phyloP scores from a whole-genome alignment of 371 early-diverging fungal genomes.

The Mortierella sp. region DNA sequence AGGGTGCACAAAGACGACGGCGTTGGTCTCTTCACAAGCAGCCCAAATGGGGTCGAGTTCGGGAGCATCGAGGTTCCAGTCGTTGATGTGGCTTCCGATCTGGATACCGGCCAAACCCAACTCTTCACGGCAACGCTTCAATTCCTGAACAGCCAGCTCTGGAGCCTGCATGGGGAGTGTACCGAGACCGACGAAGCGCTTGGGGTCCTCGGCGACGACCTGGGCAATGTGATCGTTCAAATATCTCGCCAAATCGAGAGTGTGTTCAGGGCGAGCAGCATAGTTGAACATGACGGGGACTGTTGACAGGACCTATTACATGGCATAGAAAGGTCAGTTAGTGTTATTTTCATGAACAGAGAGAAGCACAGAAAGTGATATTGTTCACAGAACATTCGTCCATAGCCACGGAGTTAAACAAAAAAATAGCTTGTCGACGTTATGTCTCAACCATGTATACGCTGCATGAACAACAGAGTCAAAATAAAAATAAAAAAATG shows the following conservation, averaged over 20 bases:
- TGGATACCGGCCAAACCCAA: conserved; percentile 78
- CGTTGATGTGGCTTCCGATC: conserved; percentile 81
- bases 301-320: conserved; percentile 71
- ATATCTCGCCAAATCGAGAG: conserved; percentile 68
- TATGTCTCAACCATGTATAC: conserved; percentile 5
- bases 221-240: conserved; percentile 83
- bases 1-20: conserved; percentile 79
- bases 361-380: conserved; percentile 5
- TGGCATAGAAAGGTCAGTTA: not conserved
- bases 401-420: no score
- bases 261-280: conserved; percentile 70
- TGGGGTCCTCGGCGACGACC: conserved; percentile 74
- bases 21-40: conserved; percentile 77
- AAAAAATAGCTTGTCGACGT: not conserved
- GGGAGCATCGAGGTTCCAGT: conserved; percentile 82
- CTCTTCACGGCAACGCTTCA: conserved; percentile 77
- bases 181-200: conserved; percentile 75
- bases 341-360: no score
- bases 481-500: not conserved
- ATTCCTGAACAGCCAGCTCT: conserved; percentile 75
- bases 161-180: conserved; percentile 85
- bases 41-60: conserved; percentile 77
- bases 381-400: no score
- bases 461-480: not conserved
- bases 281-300: conserved; percentile 84